Evolutionary conservation across 2,329 filamentous ascomycete genomes (phyloP).

Genomic region (Fusarium goolgardi): DNA sequence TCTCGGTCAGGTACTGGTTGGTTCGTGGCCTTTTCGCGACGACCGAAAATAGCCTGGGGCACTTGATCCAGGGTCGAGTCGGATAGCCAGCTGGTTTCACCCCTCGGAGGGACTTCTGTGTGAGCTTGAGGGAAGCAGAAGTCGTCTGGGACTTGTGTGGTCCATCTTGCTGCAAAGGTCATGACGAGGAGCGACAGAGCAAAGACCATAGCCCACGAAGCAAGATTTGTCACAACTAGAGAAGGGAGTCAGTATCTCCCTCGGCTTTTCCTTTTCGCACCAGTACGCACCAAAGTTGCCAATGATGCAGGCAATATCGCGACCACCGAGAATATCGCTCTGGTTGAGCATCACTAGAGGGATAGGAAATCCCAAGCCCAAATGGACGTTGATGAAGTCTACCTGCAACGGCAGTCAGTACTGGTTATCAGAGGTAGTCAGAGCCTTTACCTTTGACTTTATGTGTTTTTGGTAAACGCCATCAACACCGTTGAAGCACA

Average conservation of each 20-base stretch:
- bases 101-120: constrained; percentile 1
- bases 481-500: constrained; percentile 38
- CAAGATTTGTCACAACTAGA: constrained; percentile 52
- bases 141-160: constrained; percentile 10
- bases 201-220: constrained; percentile 53
- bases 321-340: constrained; percentile 48
- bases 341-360: constrained; percentile 61
- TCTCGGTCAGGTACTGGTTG: constrained; percentile 2
- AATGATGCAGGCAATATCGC: constrained; percentile 57
- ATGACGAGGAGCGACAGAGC: constrained; percentile 41
- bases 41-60: not conserved
- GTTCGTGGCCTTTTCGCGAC: constrained; percentile 16
- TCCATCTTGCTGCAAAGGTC: constrained; percentile 15
- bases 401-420: constrained; percentile 51
- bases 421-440: accelerated
- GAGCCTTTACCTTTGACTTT: constrained; percentile 49
- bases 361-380: constrained; percentile 63
- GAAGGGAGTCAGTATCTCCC: constrained; percentile 20
- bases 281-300: constrained; percentile 57
- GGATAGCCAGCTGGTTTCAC: constrained; percentile 40
- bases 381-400: constrained; percentile 62
- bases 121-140: constrained; percentile 20
- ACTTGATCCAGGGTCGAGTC: constrained; percentile 36
- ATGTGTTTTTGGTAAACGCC: constrained; percentile 49
- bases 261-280: accelerated